Evolutionary conservation across 441 rosid species (phyloP), one percentile per base, ranked within the genome.

Genomic region (Erodium chrysanthum): DNA sequence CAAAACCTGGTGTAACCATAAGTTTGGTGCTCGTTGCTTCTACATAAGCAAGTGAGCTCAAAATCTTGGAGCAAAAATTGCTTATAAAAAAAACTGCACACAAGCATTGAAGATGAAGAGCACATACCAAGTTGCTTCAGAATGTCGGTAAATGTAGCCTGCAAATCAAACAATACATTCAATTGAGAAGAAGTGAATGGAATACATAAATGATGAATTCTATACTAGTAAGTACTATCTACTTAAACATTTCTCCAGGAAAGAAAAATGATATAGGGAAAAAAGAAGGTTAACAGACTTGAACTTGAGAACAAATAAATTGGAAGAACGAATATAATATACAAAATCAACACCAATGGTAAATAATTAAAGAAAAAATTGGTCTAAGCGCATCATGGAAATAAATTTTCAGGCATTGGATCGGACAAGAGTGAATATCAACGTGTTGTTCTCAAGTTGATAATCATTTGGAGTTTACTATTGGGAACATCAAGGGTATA

Each of bases 141-240:
- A 76, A 93, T 93, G 82, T 93, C 98, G 0, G 95, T 89, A 78
- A 93, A 91, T 14, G 98, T 93, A 59, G 98, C 96, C 97, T 93
- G 95, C 86, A 87, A 73, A 79, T 18, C 58, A 62, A 64, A 71
- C 20, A 73, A 59, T 42, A 29, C 60, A 31, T 63, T 66, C 44
- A 50, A 40, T 66, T 58, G 7, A 15, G 56, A 50, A 18, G 1
- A 0, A 5, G 4, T 50, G 7, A 50, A 46, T 1, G 15, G 10
- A 12, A 46, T 46, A 1, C 10, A 46, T 14, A 46, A 12, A 2
- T 4, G 0, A 12, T 46, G 1, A 15, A 50, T 17, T n/a, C n/a
- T n/a, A 48, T n/a, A 4, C 4, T 0, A 33, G 37, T 4, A 33
- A 33, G 37, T 7, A 37, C 8, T 37, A 37, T 37, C 10, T 5